These are phyloP conservation scores for Prunus yedoensis DNA, from an alignment of 331 rosid species.

Conservation along the genomic window DNA sequence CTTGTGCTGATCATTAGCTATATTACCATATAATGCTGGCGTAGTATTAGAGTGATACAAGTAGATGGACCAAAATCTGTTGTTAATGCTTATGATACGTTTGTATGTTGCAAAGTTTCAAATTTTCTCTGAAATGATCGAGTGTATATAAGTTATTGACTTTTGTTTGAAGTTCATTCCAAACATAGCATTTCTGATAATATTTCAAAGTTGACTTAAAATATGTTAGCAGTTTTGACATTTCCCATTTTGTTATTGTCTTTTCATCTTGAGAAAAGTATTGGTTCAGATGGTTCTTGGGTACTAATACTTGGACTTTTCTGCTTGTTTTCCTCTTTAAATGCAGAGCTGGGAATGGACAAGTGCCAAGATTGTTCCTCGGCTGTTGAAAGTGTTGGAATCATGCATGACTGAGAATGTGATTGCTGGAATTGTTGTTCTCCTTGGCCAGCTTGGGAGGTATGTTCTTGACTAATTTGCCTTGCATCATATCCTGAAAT, in stretches of 20 bases:
- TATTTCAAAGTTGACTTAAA: not conserved
- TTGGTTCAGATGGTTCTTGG: not conserved
- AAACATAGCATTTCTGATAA: not conserved
- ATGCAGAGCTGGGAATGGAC: constrained; percentile 88
- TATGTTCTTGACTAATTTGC: constrained; percentile 27
- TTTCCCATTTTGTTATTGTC: not conserved
- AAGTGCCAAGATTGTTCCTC: constrained; percentile 47
- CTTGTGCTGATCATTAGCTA: too few species aligned
- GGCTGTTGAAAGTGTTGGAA: constrained; percentile 52
- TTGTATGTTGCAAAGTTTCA: not conserved
- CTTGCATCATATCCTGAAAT: not conserved
- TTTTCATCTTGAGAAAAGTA: not conserved
- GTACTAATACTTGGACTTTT: constrained; percentile 20
- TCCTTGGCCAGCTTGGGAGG: constrained; percentile 94
- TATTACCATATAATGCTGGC: not conserved
- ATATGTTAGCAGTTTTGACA: not conserved
- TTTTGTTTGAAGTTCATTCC: too few species aligned
- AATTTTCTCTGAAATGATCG: not conserved
- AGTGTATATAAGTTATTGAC: not conserved
- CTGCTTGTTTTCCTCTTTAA: constrained; percentile 23
- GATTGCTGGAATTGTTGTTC: constrained; percentile 50
- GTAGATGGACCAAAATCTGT: not conserved
- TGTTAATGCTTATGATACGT: not conserved
- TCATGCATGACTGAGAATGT: constrained; percentile 46
- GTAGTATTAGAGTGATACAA: not conserved